Evolutionary conservation across 2,329 filamentous ascomycete species (phyloP).

Genomic region (Aspergillus costaricaensis): DNA sequence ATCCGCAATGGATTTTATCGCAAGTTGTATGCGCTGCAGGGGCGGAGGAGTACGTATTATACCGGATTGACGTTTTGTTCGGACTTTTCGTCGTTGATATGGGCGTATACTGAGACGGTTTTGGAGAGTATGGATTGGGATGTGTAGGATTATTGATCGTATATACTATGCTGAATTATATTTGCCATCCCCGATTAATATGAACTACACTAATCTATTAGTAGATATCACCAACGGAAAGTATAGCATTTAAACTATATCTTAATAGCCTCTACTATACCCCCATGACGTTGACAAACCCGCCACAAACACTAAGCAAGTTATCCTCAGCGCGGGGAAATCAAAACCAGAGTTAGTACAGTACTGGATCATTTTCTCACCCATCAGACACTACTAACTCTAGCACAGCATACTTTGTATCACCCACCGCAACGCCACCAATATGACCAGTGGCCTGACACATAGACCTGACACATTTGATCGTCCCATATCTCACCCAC

Average conservation of each 20-base stretch:
- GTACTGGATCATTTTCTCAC: no score
- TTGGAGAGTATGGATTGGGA: slow-evolving; percentile 12
- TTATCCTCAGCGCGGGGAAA: background rate
- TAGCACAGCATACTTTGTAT: no score
- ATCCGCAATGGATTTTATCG: slow-evolving; percentile 47
- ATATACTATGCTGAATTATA: no score
- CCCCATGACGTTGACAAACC: background rate
- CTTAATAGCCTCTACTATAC: background rate
- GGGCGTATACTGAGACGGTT: slow-evolving; percentile 22
- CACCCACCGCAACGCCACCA: background rate
- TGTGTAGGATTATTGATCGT: background rate
- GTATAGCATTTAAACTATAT: no score
- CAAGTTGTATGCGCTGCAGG: slow-evolving; percentile 47
- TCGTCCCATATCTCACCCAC: background rate
- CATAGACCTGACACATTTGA: background rate
- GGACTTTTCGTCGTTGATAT: slow-evolving; percentile 25
- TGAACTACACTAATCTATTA: no score
- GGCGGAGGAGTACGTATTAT: slow-evolving; percentile 48
- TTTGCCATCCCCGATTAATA: no score
- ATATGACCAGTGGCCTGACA: background rate
- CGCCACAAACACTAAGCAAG: background rate
- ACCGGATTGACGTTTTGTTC: slow-evolving; percentile 44
- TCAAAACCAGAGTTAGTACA: no score
- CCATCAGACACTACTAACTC: background rate
- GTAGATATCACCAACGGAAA: no score